Evolutionary conservation across 306 rosid species (phyloP).

Genomic region (Vicia sativa): DNA sequence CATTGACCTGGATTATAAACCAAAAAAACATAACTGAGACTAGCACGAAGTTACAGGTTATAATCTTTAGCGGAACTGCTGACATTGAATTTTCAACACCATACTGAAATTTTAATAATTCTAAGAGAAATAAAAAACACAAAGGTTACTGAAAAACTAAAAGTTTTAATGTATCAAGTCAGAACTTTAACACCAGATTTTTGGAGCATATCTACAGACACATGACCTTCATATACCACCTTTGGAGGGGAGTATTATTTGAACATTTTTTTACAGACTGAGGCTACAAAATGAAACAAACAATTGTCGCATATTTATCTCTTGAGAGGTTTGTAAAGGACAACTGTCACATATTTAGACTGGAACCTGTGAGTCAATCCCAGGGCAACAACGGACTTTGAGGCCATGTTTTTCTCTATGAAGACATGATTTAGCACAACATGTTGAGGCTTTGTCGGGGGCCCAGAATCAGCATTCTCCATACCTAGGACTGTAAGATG

Average conservation of each 20-base stretch:
- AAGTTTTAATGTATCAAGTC: conserved; percentile 28
- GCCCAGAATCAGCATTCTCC: conserved; percentile 57
- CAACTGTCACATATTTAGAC: conserved; percentile 89
- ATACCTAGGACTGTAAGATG: conserved; percentile 77
- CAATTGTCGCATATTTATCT: conserved; percentile 62
- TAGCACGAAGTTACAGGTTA: no score
- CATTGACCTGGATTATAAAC: no score
- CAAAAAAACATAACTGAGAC: no score
- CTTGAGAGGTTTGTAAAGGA: conserved; percentile 86
- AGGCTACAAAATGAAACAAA: conserved; percentile 34
- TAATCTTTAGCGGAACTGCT: no score
- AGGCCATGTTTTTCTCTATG: conserved; percentile 82
- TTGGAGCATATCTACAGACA: conserved; percentile 46
- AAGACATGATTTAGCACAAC: conserved; percentile 89
- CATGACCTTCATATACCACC: conserved; percentile 40
- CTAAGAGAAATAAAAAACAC: conserved; percentile 12
- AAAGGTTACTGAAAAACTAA: conserved; percentile 5
- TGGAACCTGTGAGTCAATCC: conserved; percentile 87
- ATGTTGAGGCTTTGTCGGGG: conserved; percentile 81
- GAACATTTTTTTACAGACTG: conserved; percentile 58
- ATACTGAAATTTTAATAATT: conserved; percentile 18
- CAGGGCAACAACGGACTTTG: conserved; percentile 85
- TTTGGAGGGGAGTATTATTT: conserved; percentile 34
- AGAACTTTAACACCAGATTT: conserved; percentile 34
- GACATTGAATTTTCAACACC: neutral